Base-by-base conservation (phyloP, 768 basidiomycete genomes). In the Lactifluus echinatus region DNA sequence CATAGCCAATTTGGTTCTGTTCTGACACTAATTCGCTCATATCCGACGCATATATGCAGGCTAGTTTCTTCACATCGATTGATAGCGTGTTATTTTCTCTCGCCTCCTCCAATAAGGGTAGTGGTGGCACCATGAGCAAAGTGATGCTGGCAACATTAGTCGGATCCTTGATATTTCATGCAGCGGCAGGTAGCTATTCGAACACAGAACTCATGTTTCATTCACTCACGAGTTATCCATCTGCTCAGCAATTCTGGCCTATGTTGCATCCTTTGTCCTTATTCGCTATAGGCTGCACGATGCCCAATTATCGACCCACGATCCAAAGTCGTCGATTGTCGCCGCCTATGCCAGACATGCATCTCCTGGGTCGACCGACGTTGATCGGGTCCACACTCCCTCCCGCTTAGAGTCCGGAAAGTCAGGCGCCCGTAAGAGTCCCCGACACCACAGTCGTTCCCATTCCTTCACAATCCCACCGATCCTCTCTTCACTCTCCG, bases 71-170 rank as follows among this genome's bases (percentile, higher is more conserved):
- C 48, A 57, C 59, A 15, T 60, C 59, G 23, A 57, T 60, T 24
- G 59, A 60, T 34, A 60, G 55, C 29, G 21, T 57, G 7, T 47
- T 60, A n/a, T 60, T 60, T 44, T 60, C 59, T 33, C 59, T 56
- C n/a, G 48, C 55, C 8, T 46, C 59, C 29, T 46, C 59, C 37
- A 50, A 15, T 43, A 46, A 36, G 43, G 37, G 50, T 15, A 33
- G 36, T 12, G 36, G n/a, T 43, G 36, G 1, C 7, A 17, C 10
- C 3, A 24, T 52, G 23, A 36, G 49, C 43, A 56, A 12, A 43
- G 1, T 60, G 49, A 60, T 50, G 59, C 48, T 46, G 3, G 49
- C 59, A 7, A 29, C 59, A 23, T 51, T 60, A 29, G 50, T 51
- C 8, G 59, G 59, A 4, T 43, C 26, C 26, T 43, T 60, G 59